These are phyloP conservation scores for Fusarium sp. DNA, from an alignment of 2,329 filamentous ascomycete genomes.

Conservation along the genomic window DNA sequence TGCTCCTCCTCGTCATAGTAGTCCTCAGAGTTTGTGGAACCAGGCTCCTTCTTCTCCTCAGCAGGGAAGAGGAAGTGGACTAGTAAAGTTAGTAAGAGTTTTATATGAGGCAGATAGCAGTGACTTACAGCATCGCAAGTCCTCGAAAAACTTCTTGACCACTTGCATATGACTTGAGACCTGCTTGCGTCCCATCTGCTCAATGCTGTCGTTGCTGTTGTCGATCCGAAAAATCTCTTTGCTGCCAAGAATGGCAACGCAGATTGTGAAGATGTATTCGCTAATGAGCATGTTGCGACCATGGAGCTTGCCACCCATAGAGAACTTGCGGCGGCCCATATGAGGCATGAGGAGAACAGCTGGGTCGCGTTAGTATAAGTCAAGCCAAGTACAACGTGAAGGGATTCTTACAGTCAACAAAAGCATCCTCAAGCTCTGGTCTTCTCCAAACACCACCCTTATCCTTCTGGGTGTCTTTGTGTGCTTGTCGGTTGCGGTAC, in stretches of 20 bases:
- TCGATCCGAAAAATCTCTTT: slow-evolving; percentile 58
- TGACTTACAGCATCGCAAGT: slow-evolving; percentile 71
- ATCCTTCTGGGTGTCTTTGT: slow-evolving; percentile 70
- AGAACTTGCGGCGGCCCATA: slow-evolving; percentile 75
- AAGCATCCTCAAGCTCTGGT: slow-evolving; percentile 72
- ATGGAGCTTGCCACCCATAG: slow-evolving; percentile 71
- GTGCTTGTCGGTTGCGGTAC: slow-evolving; percentile 73
- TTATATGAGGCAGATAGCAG: background rate
- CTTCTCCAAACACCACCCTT: slow-evolving; percentile 67
- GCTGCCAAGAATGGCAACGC: slow-evolving; percentile 54
- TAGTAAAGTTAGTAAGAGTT: slow-evolving; percentile 44
- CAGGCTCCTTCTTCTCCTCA: slow-evolving; percentile 66
- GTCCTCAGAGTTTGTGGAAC: slow-evolving; percentile 72
- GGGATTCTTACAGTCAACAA: slow-evolving; percentile 69
- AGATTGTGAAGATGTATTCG: slow-evolving; percentile 69
- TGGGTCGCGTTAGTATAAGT: slow-evolving; percentile 50
- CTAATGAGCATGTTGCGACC: slow-evolving; percentile 78
- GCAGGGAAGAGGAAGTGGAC: slow-evolving; percentile 72
- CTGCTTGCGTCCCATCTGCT: slow-evolving; percentile 69
- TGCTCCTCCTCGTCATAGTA: slow-evolving; percentile 58
- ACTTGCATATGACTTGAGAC: slow-evolving; percentile 79
- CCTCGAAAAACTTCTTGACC: slow-evolving; percentile 73
- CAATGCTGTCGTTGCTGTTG: slow-evolving; percentile 58
- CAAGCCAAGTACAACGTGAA: background rate
- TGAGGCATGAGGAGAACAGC: slow-evolving; percentile 73